phyloP scores from a whole-genome alignment of 345 rosid genomes.

The Psidium guajava region DNA sequence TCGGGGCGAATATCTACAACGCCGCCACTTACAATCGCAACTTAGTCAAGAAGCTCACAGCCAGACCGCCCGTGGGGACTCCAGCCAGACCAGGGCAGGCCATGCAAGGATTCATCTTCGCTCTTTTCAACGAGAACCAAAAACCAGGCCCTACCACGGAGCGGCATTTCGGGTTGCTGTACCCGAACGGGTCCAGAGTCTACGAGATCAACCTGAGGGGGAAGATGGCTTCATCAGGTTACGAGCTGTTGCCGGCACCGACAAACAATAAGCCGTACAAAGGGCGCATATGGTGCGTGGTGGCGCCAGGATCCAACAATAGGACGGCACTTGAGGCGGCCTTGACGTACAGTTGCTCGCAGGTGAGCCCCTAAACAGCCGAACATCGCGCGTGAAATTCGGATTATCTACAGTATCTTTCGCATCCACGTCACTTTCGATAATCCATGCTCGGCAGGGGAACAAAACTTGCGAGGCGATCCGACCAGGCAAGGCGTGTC shows the following conservation, averaged over 20 bases:
- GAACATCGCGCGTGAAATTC: not conserved
- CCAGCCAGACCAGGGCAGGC: conserved; percentile 64
- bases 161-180: conserved; percentile 63
- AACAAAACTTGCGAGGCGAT: conserved; percentile 55
- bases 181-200: conserved; percentile 55
- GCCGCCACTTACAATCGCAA: conserved; percentile 84
- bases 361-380: not conserved
- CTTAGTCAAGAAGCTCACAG: conserved; percentile 38
- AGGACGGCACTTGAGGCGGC: conserved; percentile 43
- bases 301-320: conserved; percentile 35
- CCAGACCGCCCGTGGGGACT: conserved; percentile 61
- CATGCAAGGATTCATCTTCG: conserved; percentile 52
- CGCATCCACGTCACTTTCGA: not conserved
- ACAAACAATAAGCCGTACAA: conserved; percentile 57
- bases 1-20: conserved; percentile 65
- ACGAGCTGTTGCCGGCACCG: conserved; percentile 43
- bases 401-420: not conserved
- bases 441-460: conserved; percentile 56
- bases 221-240: conserved; percentile 21
- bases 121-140: conserved; percentile 73
- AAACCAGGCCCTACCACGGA: conserved; percentile 81
- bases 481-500: conserved; percentile 36
- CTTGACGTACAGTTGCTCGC: conserved; percentile 8
- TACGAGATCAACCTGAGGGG: conserved; percentile 61
- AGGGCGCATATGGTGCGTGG: conserved; percentile 76